Conservation (phyloP, 208 protist species). For the Eutreptiella sp. region DNA sequence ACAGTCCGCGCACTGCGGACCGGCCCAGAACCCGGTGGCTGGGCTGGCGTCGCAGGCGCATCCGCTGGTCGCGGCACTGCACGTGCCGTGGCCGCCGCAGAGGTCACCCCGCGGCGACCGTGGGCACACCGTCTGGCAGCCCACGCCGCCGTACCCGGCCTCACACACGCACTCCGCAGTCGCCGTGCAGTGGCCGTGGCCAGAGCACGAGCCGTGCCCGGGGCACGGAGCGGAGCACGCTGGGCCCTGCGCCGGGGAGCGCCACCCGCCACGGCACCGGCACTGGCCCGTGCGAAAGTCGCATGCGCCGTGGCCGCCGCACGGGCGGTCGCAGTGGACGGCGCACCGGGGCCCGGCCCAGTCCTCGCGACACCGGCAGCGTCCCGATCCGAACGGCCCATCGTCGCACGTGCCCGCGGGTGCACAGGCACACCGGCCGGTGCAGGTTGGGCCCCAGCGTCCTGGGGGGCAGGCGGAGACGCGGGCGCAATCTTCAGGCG, state of each 20-base stretch:
- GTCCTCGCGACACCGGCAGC: too few species aligned
- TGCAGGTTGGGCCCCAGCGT: constrained; percentile 19
- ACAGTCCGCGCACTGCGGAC: neutral
- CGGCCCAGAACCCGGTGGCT: constrained; percentile 9
- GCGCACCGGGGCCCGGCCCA: too few species aligned
- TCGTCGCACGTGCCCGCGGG: too few species aligned
- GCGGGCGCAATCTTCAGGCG: too few species aligned
- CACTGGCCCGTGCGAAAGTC: constrained; percentile 17
- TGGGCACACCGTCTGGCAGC: neutral
- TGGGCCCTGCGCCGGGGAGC: too few species aligned
- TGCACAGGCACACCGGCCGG: neutral
- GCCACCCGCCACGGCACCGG: constrained; percentile 18
- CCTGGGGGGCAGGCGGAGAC: constrained; percentile 10
- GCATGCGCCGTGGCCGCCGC: constrained; percentile 28
- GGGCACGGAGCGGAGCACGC: too few species aligned
- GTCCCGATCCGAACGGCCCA: too few species aligned
- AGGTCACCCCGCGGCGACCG: neutral
- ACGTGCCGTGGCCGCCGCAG: neutral
- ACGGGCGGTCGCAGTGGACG: too few species aligned
- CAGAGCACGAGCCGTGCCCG: constrained; percentile 27
- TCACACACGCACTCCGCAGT: neutral
- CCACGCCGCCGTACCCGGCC: neutral
- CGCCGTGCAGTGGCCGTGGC: constrained; percentile 19
- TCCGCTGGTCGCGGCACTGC: neutral
- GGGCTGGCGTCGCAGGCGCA: neutral